Evolutionary conservation across 768 basidiomycete genomes (phyloP), one percentile per base, ranked within the genome.

Genomic region (Macrolepiota dolichaula): DNA sequence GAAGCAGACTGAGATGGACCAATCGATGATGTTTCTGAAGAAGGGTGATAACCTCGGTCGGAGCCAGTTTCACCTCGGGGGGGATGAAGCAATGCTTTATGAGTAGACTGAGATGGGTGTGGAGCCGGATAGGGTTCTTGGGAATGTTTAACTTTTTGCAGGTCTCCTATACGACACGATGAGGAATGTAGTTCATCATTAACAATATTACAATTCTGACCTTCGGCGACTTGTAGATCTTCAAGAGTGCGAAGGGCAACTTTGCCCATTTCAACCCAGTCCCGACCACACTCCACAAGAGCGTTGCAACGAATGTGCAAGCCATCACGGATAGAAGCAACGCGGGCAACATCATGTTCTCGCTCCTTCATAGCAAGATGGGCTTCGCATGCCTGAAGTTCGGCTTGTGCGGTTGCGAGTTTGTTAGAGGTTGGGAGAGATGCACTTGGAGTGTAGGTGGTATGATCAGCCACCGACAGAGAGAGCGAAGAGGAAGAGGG

Each of bases 301-400:
- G 89, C 90, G 17, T 74, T 77, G 64, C 85, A 86, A 2, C 92
- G 79, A 3, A 77, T 75, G 0, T 82, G 78, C 22, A 94, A 76
- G 0, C 90, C 90, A 46, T 85, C 81, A 5, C 80, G 76, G 12
- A 91, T 78, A 7, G 86, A 77, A n/a, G 74, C 74, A n/a, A 76
- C 70, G 0, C 91, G 78, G 51, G 80, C 74, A 0, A 68, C 67
- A 4, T 81, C 81, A 6, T 92, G 79, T 60, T 87, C 87, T 19
- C 74, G 79, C 68, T 94, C 91, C 69, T 91, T 91, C 27, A 74
- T 62, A 0, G 86, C 86, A 1, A 94, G 79, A 57, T 88, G 88
- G 0, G 82, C 76, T 68, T 94, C 92, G 70, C 92, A 94, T 9
- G 90, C 92, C 66, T 92, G 91, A 19, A 94, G 76, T 64, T 93